Base-by-base conservation (phyloP, 148 eudicot species). In the Silene uniflora region DNA sequence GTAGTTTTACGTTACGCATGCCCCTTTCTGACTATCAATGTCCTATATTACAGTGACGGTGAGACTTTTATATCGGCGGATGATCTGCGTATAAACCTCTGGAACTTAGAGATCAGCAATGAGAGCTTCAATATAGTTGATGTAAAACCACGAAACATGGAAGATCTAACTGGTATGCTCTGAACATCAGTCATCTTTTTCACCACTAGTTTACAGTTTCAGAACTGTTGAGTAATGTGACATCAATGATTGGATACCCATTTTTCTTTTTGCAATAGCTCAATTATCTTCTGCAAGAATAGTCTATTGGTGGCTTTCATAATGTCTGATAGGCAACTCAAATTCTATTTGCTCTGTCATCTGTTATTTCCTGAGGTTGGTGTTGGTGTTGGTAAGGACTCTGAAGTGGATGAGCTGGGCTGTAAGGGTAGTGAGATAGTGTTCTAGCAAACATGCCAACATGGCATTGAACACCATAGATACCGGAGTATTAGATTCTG, bases 51-150 rank as follows among this genome's bases (percentile, higher is more conserved):
- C 76, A 90, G 96, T 81, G 96, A 90, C 73, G 90, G 96, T 5
- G 96, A 90, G 80, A 90, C 96, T 25, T 90, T 90, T 81, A 86
- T 90, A 80, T 90, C 96, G 35, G 96, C 96, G 69, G 96, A 90
- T 84, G 96, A 90, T 84, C 85, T 90, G 75, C 86, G 96, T 18
- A 87, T 90, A 76, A 90, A 90, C 78, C 92, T 90, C 75, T 90
- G 96, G 96, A 90, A 90, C 82, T 79, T 90, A 86, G 95, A 88
- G 78, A 90, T 88, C 69, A 88, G 91, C 85, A 88, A 83, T 80
- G 91, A 90, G 75, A 90, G 95, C 80, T 90, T 90, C 85, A 90
- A 90, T 74, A 90, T 90, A 75, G 89, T 90, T 80, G 95, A 90
- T 83, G 89, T 88, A 77, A 90, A 90, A 77, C 95, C 95, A 67